A percentile compares a stretch with the other conserved stretches of the same genome.
phyloP scores from a whole-genome alignment of 306 rosid genomes.

The Cicer arietinum region DNA sequence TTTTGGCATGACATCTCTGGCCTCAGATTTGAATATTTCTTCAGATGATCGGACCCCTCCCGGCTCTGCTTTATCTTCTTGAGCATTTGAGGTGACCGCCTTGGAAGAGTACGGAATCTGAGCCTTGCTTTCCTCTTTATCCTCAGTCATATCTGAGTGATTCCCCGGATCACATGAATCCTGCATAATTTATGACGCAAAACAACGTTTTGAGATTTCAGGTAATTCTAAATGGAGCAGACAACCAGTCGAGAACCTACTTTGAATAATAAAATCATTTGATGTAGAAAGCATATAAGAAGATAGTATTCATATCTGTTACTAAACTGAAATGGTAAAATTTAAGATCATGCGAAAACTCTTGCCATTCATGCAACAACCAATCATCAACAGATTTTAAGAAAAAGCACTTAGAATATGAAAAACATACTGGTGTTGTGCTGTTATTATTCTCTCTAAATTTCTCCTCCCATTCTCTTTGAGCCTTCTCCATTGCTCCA shows the following conservation, averaged over 20 bases:
- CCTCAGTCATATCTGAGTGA: constrained; percentile 84
- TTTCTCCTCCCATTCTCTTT: constrained; percentile 96
- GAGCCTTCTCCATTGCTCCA: constrained; percentile 93
- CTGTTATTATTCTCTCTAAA: constrained; percentile 83
- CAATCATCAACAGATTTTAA: constrained; percentile 25
- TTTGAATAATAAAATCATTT: constrained; percentile 38
- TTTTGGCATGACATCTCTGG: constrained; percentile 51
- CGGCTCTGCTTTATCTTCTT: constrained; percentile 49
- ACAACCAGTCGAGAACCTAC: constrained; percentile 21
- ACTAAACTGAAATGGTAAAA: constrained; percentile 20
- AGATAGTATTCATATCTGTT: constrained; percentile 13
- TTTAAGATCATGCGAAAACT: constrained; percentile 43
- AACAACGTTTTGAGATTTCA: constrained; percentile 28
- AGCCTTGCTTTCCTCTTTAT: constrained; percentile 75
- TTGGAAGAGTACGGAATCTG: constrained; percentile 49
- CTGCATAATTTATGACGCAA: constrained; percentile 55
- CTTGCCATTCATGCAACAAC: constrained; percentile 43
- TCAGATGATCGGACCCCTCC: constrained; percentile 39
- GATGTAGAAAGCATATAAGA: constrained; percentile 8
- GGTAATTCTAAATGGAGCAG: constrained; percentile 19
- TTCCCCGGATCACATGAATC: constrained; percentile 85
- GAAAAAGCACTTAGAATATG: constrained; percentile 25
- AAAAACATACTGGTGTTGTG: constrained; percentile 73
- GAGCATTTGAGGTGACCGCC: constrained; percentile 47
- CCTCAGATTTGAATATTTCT: constrained; percentile 48